Percentiles rank a stretch among this genome's conserved stretches.
phyloP scores from a whole-genome alignment of 2,329 filamentous ascomycete species.

The Huntiella omanensis region DNA sequence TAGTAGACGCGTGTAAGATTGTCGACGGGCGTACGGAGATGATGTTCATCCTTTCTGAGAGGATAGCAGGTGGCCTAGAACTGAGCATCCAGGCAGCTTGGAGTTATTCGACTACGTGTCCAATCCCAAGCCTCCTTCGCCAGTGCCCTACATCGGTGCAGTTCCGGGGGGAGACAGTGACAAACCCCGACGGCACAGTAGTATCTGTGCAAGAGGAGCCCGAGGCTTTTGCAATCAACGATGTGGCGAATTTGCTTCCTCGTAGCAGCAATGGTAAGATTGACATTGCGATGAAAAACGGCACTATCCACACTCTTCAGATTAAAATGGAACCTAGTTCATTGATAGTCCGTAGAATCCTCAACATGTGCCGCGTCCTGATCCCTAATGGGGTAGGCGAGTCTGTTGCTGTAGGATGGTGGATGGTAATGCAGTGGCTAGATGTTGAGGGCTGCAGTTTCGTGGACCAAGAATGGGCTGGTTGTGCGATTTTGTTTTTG shows the following conservation, averaged over 20 bases:
- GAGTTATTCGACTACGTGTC: conserved; percentile 50
- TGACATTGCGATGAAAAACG: conserved; percentile 45
- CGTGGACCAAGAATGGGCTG: conserved; percentile 48
- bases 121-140: conserved; percentile 39
- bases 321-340: conserved; percentile 48
- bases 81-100: conserved; percentile 59
- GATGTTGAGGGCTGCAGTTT: conserved; percentile 26
- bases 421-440: conserved; percentile 56
- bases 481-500: conserved; percentile 43
- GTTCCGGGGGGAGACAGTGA: conserved; percentile 17
- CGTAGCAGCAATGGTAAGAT: conserved; percentile 40
- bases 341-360: conserved; percentile 38
- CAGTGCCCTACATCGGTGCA: conserved; percentile 42
- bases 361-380: conserved; percentile 45
- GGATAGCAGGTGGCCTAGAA: conserved; percentile 42
- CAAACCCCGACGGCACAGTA: too few species aligned
- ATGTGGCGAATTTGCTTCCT: conserved; percentile 33
- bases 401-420: conserved; percentile 51
- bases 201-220: not conserved
- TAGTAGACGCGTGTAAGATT: conserved; percentile 55
- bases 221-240: conserved; percentile 12
- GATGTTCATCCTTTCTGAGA: conserved; percentile 51
- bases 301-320: conserved; percentile 44
- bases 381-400: conserved; percentile 38
- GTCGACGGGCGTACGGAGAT: conserved; percentile 47